Evolutionary conservation across 2,329 filamentous ascomycete species (phyloP).

Genomic region (Orbilia brochopaga): DNA sequence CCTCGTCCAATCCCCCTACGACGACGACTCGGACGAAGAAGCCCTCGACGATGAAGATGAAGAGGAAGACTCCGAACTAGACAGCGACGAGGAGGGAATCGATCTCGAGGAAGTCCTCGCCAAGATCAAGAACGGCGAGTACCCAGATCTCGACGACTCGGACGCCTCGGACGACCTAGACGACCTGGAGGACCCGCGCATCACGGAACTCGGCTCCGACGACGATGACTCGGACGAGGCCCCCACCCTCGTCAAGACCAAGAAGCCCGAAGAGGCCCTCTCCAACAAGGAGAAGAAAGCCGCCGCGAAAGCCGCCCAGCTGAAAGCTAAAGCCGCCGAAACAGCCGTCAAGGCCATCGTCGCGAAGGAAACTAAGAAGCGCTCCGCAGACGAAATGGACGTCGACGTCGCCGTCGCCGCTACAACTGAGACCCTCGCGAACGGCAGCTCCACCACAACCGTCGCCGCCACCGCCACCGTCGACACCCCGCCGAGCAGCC

Average conservation of each 20-base stretch:
- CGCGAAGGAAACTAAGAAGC: constrained; percentile 79
- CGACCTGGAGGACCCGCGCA: constrained; percentile 75
- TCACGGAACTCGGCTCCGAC: constrained; percentile 71
- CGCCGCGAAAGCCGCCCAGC: constrained; percentile 55
- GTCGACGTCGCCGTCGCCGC: constrained; percentile 66
- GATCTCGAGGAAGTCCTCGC: constrained; percentile 33
- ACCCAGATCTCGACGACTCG: constrained; percentile 52
- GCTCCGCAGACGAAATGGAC: constrained; percentile 71
- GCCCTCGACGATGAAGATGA: constrained; percentile 67
- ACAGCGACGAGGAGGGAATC: constrained; percentile 62
- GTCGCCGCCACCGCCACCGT: constrained; percentile 50
- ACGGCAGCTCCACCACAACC: constrained; percentile 20
- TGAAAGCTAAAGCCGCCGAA: constrained; percentile 66
- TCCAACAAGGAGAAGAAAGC: constrained; percentile 64
- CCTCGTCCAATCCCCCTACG: constrained; percentile 60
- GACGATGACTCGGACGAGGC: constrained; percentile 78
- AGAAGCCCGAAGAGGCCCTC: constrained; percentile 63
- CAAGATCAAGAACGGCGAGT: constrained; percentile 26
- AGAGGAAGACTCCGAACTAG: constrained; percentile 66
- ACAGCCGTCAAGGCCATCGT: constrained; percentile 63
- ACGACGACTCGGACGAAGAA: constrained; percentile 64
- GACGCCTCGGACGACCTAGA: constrained; percentile 76
- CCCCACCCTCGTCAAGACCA: constrained; percentile 65
- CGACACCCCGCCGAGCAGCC: constrained; percentile 65
- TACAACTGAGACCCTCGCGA: constrained; percentile 60